Base-by-base conservation (phyloP, 345 rosid genomes). In the Citrus inodora region DNA sequence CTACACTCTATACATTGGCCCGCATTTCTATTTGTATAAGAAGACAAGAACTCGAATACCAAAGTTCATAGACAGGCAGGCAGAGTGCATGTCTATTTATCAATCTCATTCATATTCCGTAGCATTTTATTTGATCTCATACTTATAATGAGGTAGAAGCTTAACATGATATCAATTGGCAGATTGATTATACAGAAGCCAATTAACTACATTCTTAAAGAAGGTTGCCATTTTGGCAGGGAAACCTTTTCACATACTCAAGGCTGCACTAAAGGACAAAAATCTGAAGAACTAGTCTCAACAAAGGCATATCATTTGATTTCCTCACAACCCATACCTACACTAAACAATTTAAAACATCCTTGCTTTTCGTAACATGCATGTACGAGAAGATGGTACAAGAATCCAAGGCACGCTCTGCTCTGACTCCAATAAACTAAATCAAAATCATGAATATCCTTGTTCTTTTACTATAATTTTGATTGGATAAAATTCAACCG, bases 101-200 rank as follows among this genome's bases (percentile, higher is more conserved):
- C n/a, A 66, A 62, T 75, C 63, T 65, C 32, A 32, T 75, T 75
- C 7, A 48, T 48, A 40, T 61, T 55, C n/a, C 78, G 14, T 17
- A 16, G 17, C 73, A 70, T 70, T 27, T 70, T 46, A 37, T 38
- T 71, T 46, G 40, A 30, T 53, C 24, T 19, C 62, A 32, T 30
- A 30, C 42, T 25, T 4, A 3, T 9, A 7, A 27, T 19, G 27
- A 30, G 32, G 40, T 28, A 25, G 25, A 70, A 48, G 74, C 24
- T 69, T 22, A 6, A 42, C 8, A 70, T 27, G 35, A 70, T 25
- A 70, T 70, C 37, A 70, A 48, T 27, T 70, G 37, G 59, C 62
- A 27, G 40, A 74, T 2, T 38, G 37, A 74, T 28, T 71, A 56
- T 11, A 46, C 4, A 13, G 51, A 46, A 46, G 51, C 48, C 9